Conservation (phyloP, 148 eudicot species). For the Rhododendron griersonianum region DNA sequence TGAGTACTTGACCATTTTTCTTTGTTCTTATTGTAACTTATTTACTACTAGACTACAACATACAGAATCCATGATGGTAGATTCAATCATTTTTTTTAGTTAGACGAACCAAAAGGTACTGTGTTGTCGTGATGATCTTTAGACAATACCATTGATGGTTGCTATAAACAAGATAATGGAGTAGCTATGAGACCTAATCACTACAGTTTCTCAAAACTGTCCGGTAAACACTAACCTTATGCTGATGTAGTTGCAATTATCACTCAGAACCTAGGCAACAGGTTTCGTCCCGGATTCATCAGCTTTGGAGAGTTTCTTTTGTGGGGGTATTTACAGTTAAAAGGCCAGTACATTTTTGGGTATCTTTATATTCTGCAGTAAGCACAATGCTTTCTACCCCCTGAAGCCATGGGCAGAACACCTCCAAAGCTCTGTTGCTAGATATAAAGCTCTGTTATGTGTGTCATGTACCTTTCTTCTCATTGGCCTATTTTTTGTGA, state of each 20-base stretch:
- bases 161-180: neutral
- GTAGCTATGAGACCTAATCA: neutral
- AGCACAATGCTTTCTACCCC: neutral
- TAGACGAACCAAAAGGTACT: neutral
- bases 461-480: slow-evolving; percentile 5
- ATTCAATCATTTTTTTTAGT: neutral
- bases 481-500: neutral
- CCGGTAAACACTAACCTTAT: neutral
- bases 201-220: neutral
- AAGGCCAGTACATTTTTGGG: neutral
- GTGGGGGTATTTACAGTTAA: neutral
- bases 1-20: neutral
- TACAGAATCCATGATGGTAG: neutral
- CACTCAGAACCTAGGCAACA: neutral
- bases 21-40: neutral
- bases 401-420: too few species aligned
- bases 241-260: neutral
- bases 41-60: neutral
- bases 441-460: neutral
- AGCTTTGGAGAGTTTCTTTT: neutral
- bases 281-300: neutral
- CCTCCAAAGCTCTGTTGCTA: neutral
- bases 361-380: neutral
- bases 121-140: neutral
- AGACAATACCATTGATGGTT: neutral